A percentile compares a stretch with the other conserved stretches of the same genome.
Evolutionary conservation across 768 basidiomycete species (phyloP).

Genomic region (Suillus occidentalis): DNA sequence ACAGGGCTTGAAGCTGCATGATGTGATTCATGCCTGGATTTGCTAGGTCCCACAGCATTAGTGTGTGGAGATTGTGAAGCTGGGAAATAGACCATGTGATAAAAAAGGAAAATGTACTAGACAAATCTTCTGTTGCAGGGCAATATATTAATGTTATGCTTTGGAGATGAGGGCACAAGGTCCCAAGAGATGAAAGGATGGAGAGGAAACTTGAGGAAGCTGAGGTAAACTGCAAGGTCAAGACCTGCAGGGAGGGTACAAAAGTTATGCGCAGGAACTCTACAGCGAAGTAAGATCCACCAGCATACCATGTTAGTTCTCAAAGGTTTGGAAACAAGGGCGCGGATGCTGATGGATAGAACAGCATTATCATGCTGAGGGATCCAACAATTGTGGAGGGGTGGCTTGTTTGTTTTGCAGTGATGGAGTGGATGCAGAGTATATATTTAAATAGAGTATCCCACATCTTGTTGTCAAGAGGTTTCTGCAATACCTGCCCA

Average conservation of each 20-base stretch:
- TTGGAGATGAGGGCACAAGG: not conserved
- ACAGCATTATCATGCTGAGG: constrained; percentile 14
- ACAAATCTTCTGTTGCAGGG: not conserved
- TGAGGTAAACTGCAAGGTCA: not conserved
- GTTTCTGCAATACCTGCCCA: not conserved
- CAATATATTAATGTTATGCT: not conserved
- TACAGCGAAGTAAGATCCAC: constrained; percentile 16
- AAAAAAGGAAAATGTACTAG: not conserved
- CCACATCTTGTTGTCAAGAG: not conserved
- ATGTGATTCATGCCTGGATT: not conserved
- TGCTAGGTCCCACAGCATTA: no score
- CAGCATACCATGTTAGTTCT: constrained; percentile 24
- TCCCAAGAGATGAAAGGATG: not conserved
- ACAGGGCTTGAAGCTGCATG: not conserved
- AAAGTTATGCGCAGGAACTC: constrained; percentile 25
- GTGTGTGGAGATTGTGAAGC: not conserved
- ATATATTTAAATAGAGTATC: not conserved
- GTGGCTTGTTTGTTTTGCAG: not conserved
- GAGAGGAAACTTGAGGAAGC: not conserved
- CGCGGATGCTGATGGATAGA: no score
- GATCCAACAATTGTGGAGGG: not conserved
- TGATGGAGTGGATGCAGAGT: not conserved
- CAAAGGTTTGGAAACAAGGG: constrained; percentile 25
- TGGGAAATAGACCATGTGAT: not conserved
- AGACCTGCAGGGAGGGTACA: constrained; percentile 16